Evolutionary conservation across 306 rosid genomes (phyloP), one percentile per base, ranked within the genome.

Genomic region (Mimosa bimucronata): DNA sequence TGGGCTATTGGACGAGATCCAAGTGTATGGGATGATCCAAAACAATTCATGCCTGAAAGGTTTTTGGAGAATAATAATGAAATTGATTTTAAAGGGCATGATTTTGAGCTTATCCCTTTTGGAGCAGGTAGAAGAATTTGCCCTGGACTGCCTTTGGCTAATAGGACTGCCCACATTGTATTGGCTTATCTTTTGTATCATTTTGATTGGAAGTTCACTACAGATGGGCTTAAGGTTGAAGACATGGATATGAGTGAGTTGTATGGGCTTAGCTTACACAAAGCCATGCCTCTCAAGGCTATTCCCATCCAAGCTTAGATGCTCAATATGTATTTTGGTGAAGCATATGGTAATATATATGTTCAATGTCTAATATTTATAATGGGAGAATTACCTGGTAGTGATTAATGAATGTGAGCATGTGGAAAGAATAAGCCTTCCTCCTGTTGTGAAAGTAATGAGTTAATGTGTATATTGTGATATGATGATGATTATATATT

Each of bases 1-100:
- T 45, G 50, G 50, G 50, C 50, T 45, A 57, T 57, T 23, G 65
- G 65, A 57, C 21, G 65, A 57, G 65, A 57, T 57, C 29, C 65
- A 57, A 57, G 14, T 10, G 29, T 57, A 21, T 57, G 65, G 65
- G 65, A 57, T 21, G 28, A 57, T 57, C 65, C 65, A 57, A 25
- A 57, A 8, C 29, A 57, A 25, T 57, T 57, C 65, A 57, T 8
- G 31, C 65, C 65, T 9, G 65, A 57, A 57, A 57, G 30, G 65
- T 57, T 57, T 57, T 21, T 57, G 65, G 65, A 23, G 31, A 45
- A 45, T 13, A 45, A 45, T 45, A 25, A 26, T 57, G 3, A 60
- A 46, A 46, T 46, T 46, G 53, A 46, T 46, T 46, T 46, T 46
- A 46, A 46, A 15, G 53, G 53, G n/a, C 19, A 15, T 15, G 53